phyloP scores from a whole-genome alignment of 495 filamentous ascomycete genomes.

The Neurospora africana region DNA sequence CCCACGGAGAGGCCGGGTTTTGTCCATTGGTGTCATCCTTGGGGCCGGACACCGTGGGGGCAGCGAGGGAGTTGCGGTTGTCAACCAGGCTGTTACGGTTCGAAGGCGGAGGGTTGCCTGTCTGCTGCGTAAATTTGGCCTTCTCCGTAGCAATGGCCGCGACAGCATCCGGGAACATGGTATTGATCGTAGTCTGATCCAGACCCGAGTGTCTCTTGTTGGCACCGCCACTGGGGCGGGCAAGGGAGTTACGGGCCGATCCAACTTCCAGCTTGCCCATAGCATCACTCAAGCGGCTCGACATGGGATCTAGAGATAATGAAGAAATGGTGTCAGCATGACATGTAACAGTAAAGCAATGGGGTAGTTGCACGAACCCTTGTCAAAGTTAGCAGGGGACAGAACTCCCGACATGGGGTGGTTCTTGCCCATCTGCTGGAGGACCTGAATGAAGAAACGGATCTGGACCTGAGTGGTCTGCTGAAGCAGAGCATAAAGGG shows the following conservation, averaged over 20 bases:
- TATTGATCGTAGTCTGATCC: constrained; percentile 88
- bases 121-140: constrained; percentile 90
- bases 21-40: constrained; percentile 44
- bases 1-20: constrained; percentile 72
- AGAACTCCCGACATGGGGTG: constrained; percentile 96
- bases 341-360: background rate
- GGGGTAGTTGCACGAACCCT: constrained; percentile 54
- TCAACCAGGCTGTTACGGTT: constrained; percentile 90
- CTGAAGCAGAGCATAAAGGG: constrained; percentile 88
- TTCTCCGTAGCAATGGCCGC: constrained; percentile 96
- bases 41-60: constrained; percentile 62
- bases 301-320: constrained; percentile 72
- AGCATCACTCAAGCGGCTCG: constrained; percentile 90
- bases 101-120: constrained; percentile 77
- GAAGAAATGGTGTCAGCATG: background rate
- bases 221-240: constrained; percentile 53
- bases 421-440: constrained; percentile 96
- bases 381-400: constrained; percentile 94
- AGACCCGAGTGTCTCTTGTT: constrained; percentile 89
- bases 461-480: constrained; percentile 99
- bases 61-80: constrained; percentile 65
- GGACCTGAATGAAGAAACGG: constrained; percentile 95
- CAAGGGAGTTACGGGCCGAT: constrained; percentile 75
- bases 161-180: constrained; percentile 97
- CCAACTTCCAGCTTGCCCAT: constrained; percentile 89